Conservation (phyloP, 306 rosid genomes). For the Vicia faba region DNA sequence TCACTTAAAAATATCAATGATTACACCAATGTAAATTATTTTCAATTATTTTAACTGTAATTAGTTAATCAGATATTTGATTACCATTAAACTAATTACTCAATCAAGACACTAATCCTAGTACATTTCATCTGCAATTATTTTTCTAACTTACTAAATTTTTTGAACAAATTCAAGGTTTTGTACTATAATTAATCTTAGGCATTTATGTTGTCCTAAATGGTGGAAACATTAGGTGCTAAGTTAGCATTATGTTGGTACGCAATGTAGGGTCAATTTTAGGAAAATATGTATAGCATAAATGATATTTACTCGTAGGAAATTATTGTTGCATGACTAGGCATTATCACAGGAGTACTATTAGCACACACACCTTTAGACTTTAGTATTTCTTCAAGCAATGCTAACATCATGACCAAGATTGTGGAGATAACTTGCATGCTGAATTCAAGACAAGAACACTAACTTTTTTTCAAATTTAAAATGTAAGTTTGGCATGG, state of each 20-base stretch:
- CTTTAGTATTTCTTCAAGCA: conserved; percentile 43
- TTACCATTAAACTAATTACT: conserved; percentile 12
- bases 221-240: conserved; percentile 48
- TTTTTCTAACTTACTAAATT: background rate
- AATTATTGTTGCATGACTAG: conserved; percentile 48
- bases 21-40: conserved; percentile 3
- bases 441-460: conserved; percentile 26
- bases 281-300: conserved; percentile 31
- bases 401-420: conserved; percentile 27
- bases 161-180: conserved; percentile 28
- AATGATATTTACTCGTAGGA: conserved; percentile 30
- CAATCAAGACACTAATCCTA: conserved; percentile 20
- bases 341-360: conserved; percentile 37
- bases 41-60: background rate
- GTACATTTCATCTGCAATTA: background rate
- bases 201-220: conserved; percentile 43
- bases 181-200: conserved; percentile 6
- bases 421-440: conserved; percentile 25
- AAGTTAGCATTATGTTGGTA: conserved; percentile 54
- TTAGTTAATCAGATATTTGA: conserved; percentile 9
- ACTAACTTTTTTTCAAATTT: conserved; percentile 21
- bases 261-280: conserved; percentile 56
- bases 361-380: conserved; percentile 6
- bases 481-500: background rate
- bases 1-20: background rate